Conservation (phyloP, 768 basidiomycete species). For the Kwoniella botswanensis region DNA sequence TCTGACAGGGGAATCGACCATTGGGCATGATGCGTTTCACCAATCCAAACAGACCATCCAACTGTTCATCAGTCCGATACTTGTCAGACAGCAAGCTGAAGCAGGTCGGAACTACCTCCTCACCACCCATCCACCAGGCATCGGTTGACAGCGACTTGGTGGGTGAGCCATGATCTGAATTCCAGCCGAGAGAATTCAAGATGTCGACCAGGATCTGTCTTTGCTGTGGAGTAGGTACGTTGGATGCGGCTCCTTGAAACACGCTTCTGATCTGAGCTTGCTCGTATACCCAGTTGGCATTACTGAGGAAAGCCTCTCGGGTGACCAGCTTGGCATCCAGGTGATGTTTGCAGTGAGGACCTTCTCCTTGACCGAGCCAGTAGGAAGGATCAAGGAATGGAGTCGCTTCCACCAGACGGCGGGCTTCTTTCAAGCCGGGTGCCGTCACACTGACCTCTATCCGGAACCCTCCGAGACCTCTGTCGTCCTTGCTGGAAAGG, state of each 20-base stretch:
- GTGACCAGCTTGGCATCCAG: conserved; percentile 13
- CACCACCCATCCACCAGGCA: too few species aligned
- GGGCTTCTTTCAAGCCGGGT: too few species aligned
- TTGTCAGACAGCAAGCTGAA: too few species aligned
- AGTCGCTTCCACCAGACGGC: conserved; percentile 20
- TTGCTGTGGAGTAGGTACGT: too few species aligned
- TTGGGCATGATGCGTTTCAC: too few species aligned
- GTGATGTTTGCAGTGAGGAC: neutral
- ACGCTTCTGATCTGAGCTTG: conserved; percentile 3
- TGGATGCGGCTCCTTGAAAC: too few species aligned
- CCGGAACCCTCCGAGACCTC: conserved; percentile 30
- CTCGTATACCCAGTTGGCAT: conserved; percentile 39
- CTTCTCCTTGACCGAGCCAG: conserved; percentile 24
- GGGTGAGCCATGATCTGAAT: too few species aligned
- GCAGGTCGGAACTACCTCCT: too few species aligned
- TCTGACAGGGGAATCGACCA: too few species aligned
- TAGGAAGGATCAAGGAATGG: conserved; percentile 21
- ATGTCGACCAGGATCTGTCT: neutral
- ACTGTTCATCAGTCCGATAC: too few species aligned
- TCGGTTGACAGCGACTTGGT: too few species aligned
- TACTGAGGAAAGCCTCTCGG: conserved; percentile 21
- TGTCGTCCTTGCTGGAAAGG: conserved; percentile 12
- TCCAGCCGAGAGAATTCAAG: neutral
- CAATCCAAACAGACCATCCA: too few species aligned
- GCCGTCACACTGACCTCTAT: conserved; percentile 38